Conservation (phyloP, 2,329 filamentous ascomycete species). For the Macrophomina tecta region DNA sequence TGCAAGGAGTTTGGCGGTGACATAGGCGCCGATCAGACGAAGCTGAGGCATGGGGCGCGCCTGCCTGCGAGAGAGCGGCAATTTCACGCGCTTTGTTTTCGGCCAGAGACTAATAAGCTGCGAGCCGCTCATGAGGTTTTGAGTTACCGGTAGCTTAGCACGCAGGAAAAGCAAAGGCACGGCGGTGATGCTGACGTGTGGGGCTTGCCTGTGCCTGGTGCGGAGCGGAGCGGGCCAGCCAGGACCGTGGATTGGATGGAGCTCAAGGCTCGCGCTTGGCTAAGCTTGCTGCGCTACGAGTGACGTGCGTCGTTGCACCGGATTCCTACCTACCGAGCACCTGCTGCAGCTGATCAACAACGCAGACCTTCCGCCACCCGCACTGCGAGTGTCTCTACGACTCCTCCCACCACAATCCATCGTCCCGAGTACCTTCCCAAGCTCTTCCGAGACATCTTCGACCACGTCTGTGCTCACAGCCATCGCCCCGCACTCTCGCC, state of each 20-base stretch:
- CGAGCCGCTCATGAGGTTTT: too few species aligned
- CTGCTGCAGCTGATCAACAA: constrained; percentile 19
- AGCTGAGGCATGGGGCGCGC: background rate
- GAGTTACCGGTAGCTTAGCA: too few species aligned
- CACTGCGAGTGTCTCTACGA: constrained; percentile 6
- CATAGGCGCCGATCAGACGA: background rate
- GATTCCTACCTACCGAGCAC: constrained; percentile 18
- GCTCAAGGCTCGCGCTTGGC: constrained; percentile 8
- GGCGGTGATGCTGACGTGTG: constrained; percentile 6
- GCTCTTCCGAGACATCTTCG: background rate
- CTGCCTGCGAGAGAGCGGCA: background rate
- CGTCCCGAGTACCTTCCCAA: background rate
- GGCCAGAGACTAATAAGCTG: too few species aligned
- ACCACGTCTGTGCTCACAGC: background rate
- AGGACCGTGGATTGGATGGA: background rate
- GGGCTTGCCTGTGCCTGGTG: constrained; percentile 10
- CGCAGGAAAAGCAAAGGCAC: background rate
- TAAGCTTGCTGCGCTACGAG: constrained; percentile 9
- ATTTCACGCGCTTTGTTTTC: background rate
- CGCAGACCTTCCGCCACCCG: constrained; percentile 13
- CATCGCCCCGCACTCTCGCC: background rate
- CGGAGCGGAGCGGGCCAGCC: constrained; percentile 1
- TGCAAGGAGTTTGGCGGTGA: background rate
- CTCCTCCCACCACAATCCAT: background rate
- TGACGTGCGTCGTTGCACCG: constrained; percentile 14